Conservation (phyloP, 164 flowering plant genomes). For the Nymphaea colorata region DNA sequence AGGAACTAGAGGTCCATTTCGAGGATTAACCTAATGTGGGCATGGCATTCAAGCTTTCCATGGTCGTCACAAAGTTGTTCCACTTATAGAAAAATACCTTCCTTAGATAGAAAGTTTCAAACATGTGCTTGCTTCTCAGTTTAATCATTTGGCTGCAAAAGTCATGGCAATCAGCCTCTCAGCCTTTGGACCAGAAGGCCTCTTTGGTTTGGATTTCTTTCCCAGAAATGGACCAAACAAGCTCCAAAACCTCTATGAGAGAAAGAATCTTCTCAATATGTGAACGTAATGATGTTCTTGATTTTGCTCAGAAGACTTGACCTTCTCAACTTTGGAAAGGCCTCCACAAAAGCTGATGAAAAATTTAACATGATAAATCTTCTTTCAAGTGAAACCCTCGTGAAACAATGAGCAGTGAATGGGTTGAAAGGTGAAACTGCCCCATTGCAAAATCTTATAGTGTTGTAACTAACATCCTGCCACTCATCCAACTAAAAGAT, state of each 20-base stretch:
- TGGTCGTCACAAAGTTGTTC: slow-evolving; percentile 72
- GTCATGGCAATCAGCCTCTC: slow-evolving; percentile 70
- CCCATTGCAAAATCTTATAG: slow-evolving; percentile 80
- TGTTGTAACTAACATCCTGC: slow-evolving; percentile 54
- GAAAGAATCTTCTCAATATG: slow-evolving; percentile 31
- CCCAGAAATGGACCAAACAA: slow-evolving; percentile 42
- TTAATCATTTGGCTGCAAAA: slow-evolving; percentile 61
- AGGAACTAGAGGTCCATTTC: slow-evolving; percentile 66
- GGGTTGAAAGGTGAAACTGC: slow-evolving; percentile 72
- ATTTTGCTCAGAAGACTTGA: too few relatives aligned
- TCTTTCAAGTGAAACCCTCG: slow-evolving; percentile 17
- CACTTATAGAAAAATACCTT: slow-evolving; percentile 34
- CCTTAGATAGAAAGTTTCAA: slow-evolving; percentile 9
- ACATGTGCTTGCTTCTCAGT: slow-evolving; percentile 23
- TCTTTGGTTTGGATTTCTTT: slow-evolving; percentile 54
- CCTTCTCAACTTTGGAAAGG: too few relatives aligned
- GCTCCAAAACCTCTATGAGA: slow-evolving; percentile 28
- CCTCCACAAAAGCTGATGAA: neutral
- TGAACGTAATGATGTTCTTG: too few relatives aligned
- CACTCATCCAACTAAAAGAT: slow-evolving; percentile 68
- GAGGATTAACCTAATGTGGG: slow-evolving; percentile 76
- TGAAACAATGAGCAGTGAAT: slow-evolving; percentile 60
- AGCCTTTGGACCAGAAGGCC: slow-evolving; percentile 65
- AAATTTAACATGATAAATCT: neutral
- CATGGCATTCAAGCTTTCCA: slow-evolving; percentile 58